Conservation (phyloP, 2,329 filamentous ascomycete species). For the Keithomyces neogunnii region DNA sequence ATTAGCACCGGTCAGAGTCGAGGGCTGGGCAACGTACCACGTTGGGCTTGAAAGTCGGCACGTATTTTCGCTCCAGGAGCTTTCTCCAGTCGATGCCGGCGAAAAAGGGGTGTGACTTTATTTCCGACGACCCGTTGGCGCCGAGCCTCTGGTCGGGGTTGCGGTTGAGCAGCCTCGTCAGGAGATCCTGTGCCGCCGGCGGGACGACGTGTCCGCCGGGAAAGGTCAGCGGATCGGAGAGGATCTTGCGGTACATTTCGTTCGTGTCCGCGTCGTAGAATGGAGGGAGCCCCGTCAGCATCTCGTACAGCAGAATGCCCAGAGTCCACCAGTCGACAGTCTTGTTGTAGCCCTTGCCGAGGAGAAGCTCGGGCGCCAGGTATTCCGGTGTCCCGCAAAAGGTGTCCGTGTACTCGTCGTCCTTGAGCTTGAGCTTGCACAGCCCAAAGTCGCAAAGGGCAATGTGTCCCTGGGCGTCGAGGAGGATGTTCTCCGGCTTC, state of each 20-base stretch:
- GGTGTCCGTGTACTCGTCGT: slow-evolving; percentile 95
- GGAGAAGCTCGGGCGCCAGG: slow-evolving; percentile 83
- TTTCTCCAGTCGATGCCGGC: slow-evolving; percentile 98
- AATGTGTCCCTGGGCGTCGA: slow-evolving; percentile 97
- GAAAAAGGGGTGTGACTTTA: slow-evolving; percentile 98
- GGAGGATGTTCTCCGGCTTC: slow-evolving; percentile 84
- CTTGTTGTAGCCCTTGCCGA: slow-evolving; percentile 95
- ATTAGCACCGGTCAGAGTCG: background rate
- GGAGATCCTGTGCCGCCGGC: slow-evolving; percentile 82
- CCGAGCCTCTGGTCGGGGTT: slow-evolving; percentile 84
- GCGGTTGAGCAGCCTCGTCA: slow-evolving; percentile 84
- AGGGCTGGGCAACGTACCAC: slow-evolving; percentile 63
- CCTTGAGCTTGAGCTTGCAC: slow-evolving; percentile 99
- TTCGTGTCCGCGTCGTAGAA: slow-evolving; percentile 99
- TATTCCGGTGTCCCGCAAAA: slow-evolving; percentile 99
- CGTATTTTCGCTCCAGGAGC: slow-evolving; percentile 92
- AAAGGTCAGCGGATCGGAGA: slow-evolving; percentile 92
- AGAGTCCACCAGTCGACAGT: slow-evolving; percentile 99
- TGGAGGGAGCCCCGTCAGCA: slow-evolving; percentile 92
- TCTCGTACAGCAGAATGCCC: slow-evolving; percentile 96
- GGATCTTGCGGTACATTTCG: slow-evolving; percentile 98
- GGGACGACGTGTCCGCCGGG: slow-evolving; percentile 73
- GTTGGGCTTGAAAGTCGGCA: slow-evolving; percentile 94
- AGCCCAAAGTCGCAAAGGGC: slow-evolving; percentile 96
- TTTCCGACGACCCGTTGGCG: slow-evolving; percentile 89